Evolutionary conservation across 2,329 filamentous ascomycete genomes (phyloP).

Genomic region (Neoarthrinium moseri): DNA sequence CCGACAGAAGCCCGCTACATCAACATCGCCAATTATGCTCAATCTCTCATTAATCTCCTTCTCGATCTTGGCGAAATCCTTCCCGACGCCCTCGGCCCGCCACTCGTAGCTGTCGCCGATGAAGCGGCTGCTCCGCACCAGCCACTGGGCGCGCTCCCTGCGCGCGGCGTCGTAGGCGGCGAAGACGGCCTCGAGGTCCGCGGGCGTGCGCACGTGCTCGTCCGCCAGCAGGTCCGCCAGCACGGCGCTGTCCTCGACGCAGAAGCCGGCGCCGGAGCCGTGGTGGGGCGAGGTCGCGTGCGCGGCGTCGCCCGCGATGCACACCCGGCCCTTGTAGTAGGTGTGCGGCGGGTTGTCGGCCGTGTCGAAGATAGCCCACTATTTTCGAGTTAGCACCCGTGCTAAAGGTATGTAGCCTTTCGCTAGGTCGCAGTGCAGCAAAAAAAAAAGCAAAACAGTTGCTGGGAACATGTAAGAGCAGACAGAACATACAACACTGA

Average conservation of each 20-base stretch:
- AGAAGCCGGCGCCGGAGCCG: conserved; percentile 8
- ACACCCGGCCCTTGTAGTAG: conserved; percentile 2
- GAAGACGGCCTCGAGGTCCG: conserved; percentile 1
- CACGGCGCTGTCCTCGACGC: conserved; percentile 6
- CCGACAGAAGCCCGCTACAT: background rate
- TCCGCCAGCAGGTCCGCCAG: conserved; percentile 1
- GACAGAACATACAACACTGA: background rate
- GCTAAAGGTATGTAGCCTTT: too few species aligned
- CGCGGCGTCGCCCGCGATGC: conserved; percentile 6
- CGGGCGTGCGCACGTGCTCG: background rate
- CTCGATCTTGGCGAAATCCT: conserved; percentile 5
- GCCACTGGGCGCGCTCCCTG: conserved; percentile 7
- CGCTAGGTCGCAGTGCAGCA: too few species aligned
- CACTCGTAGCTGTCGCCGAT: conserved; percentile 10
- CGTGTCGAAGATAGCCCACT: conserved; percentile 11
- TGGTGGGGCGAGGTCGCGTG: conserved; percentile 8
- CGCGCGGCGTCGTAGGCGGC: conserved; percentile 4
- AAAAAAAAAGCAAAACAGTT: too few species aligned
- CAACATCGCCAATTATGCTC: background rate
- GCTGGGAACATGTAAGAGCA: background rate
- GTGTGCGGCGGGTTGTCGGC: conserved; percentile 4
- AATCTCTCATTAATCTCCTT: background rate
- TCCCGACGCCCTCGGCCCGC: conserved; percentile 1
- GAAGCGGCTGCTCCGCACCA: conserved; percentile 10
- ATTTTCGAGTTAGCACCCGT: too few species aligned